phyloP scores from a whole-genome alignment of 164 flowering plant species.

The Dillenia suffruticosa region DNA sequence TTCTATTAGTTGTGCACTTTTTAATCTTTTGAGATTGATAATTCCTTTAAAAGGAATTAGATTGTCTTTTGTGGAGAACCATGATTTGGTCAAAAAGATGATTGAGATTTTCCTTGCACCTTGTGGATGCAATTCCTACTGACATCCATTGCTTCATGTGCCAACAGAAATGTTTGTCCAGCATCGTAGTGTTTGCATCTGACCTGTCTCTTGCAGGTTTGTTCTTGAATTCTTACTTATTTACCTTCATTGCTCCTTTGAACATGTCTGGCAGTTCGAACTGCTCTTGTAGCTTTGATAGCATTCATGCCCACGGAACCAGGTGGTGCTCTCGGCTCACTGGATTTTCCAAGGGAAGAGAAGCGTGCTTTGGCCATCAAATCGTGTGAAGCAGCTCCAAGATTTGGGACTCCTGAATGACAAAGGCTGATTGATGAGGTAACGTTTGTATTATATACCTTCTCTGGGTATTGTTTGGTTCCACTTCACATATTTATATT shows the following conservation, averaged over 20 bases:
- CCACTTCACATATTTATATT: not conserved
- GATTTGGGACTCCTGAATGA: constrained; percentile 74
- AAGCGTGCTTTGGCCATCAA: constrained; percentile 76
- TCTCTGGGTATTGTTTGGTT: not conserved
- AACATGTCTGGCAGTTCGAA: constrained; percentile 55
- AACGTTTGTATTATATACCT: not conserved
- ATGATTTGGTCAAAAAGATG: no score
- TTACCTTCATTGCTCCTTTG: not conserved
- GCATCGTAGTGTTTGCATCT: no score
- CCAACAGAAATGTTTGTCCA: no score
- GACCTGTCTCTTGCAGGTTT: no score
- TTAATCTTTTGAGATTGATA: no score
- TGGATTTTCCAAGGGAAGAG: constrained; percentile 88
- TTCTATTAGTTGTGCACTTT: no score
- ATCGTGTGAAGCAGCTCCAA: constrained; percentile 88
- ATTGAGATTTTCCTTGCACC: no score
- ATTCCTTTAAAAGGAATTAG: no score
- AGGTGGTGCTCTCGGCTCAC: constrained; percentile 89
- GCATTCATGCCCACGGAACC: constrained; percentile 99
- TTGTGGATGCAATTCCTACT: no score
- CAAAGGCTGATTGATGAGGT: constrained; percentile 95
- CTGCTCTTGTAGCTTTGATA: constrained; percentile 92
- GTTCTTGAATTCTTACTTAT: constrained; percentile 2
- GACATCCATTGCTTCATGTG: no score
- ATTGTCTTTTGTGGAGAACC: no score